Base-by-base conservation (phyloP, 345 rosid genomes). In the Lepidium africanum region DNA sequence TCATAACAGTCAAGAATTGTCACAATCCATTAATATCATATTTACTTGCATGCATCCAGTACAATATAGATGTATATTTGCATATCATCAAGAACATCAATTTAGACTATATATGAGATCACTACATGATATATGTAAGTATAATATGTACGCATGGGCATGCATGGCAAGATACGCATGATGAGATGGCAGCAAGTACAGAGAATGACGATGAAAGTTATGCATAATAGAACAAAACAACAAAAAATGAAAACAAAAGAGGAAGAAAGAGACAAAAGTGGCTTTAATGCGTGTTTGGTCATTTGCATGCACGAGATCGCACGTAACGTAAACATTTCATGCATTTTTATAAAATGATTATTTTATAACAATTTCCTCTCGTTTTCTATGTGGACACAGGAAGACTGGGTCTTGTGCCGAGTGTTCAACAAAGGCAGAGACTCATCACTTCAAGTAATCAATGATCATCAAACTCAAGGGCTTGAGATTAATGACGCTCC, bases 341-440 rank as follows among this genome's bases (percentile, higher is more conserved):
- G 77, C 77, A 66, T 59, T 33, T 57, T 42, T 40, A 41, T 48
- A 48, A 35, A 72, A 37, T 38, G 41, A 17, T 37, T n/a, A 27
- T 38, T 38, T 63, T 48, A 53, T 59, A 37, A 59, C 49, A 16
- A 2, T 59, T 61, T 56, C 69, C 49, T 67, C 49, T 49, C 67
- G 43, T 17, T 69, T 74, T 71, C 61, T 55, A 69, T 67, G 49
- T 74, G 78, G 46, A 59, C 79, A 90, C 83, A 93, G 98, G 98
- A 93, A 81, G 98, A 93, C 41, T 93, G 98, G 98, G 98, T 90
- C 14, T 47, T 93, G 46, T 93, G 97, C 70, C 82, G 98, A 79
- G 98, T 90, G 21, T 90, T 93, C 59, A 84, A 87, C 80, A 88
- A 89, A 78, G 68, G 89, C 79, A 85, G 81, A 62, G 83, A 74